These are phyloP conservation scores for Citropsis articulata DNA, from an alignment of 345 rosid genomes.

Conservation along the genomic window DNA sequence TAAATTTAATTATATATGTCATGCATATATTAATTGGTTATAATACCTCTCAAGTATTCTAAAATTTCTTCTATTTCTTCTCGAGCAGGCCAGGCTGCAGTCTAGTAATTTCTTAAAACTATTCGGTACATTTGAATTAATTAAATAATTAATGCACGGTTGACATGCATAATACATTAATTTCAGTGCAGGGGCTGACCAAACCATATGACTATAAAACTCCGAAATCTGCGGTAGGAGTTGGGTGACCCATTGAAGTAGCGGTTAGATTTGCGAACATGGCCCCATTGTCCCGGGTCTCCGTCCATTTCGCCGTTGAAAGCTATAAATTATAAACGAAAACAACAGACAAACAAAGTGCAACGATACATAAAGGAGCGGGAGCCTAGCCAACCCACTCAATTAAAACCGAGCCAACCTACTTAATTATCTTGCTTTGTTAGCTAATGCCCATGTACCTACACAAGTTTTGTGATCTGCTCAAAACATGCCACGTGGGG, in stretches of 20 bases:
- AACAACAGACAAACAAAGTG: background rate
- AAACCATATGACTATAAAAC: background rate
- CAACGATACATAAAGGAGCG: background rate
- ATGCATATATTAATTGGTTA: no score
- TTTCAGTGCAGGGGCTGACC: background rate
- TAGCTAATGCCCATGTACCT: no score
- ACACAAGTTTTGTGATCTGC: background rate
- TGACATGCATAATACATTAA: background rate
- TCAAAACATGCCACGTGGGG: conserved; percentile 8
- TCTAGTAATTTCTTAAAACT: no score
- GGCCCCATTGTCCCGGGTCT: conserved; percentile 18
- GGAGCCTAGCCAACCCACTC: background rate
- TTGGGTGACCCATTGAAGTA: background rate
- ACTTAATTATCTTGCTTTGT: background rate
- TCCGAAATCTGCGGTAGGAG: conserved; percentile 21
- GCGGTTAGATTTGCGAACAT: conserved; percentile 15
- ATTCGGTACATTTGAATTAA: background rate
- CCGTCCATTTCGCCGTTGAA: conserved; percentile 53
- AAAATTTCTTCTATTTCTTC: no score
- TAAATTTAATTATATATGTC: no score
- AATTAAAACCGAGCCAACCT: background rate
- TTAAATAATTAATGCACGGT: background rate
- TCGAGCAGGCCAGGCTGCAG: no score
- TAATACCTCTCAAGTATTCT: no score
- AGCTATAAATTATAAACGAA: background rate